A percentile compares a stretch with the other conserved stretches of the same genome.
Conservation (phyloP, 2,329 filamentous ascomycete species). For the Fusarium armeniacum region DNA sequence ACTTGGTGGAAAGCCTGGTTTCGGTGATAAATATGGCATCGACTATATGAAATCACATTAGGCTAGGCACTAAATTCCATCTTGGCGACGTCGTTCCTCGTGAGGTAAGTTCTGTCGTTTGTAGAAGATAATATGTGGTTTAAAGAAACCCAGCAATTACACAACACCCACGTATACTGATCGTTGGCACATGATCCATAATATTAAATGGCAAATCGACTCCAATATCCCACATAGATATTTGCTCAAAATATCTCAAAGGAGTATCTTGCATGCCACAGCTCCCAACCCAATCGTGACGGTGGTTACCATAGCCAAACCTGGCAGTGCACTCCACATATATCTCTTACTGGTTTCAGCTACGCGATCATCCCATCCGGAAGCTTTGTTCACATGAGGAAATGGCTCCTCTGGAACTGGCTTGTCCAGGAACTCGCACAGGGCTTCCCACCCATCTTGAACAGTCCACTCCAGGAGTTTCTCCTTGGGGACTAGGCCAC, state of each 20-base stretch:
- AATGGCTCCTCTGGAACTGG: slow-evolving; percentile 18
- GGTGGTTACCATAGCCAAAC: neutral
- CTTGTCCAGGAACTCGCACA: slow-evolving; percentile 34
- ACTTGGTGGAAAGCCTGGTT: slow-evolving; percentile 34
- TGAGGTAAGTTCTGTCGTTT: fast-evolving
- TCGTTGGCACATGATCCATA: neutral
- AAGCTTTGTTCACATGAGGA: slow-evolving; percentile 13
- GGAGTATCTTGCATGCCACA: neutral
- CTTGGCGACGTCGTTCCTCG: fast-evolving
- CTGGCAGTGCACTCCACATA: neutral
- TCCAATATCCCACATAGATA: fast-evolving
- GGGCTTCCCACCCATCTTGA: slow-evolving; percentile 25
- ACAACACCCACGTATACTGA: neutral
- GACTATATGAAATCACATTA: slow-evolving; percentile 12
- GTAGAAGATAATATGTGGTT: neutral
- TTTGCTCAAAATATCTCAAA: neutral
- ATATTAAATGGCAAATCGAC: neutral
- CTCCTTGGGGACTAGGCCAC: slow-evolving; percentile 7
- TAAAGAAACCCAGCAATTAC: neutral
- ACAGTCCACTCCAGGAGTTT: slow-evolving; percentile 28
- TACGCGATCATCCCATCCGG: slow-evolving; percentile 8
- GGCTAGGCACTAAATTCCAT: neutral
- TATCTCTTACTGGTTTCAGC: neutral
- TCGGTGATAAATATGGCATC: slow-evolving; percentile 21
- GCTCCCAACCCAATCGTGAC: neutral